Conservation (phyloP, 139 green algal genomes). For the Desmodesmus armatus region DNA sequence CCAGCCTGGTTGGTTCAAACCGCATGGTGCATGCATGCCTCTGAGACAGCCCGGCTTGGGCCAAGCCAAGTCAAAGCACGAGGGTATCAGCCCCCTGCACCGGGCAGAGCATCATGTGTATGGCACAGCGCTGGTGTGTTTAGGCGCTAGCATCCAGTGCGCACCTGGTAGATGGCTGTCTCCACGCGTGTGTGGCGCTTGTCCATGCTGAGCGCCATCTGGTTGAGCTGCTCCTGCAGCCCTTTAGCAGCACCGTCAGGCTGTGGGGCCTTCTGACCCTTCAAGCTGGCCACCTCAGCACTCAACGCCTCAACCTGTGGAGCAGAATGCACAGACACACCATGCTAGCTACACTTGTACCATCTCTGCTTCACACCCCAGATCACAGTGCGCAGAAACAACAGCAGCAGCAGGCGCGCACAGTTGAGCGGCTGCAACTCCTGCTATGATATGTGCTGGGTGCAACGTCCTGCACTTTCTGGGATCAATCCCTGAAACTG, state of each 20-base stretch:
- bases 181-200: slow-evolving; percentile 34
- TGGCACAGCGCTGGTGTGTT: neutral
- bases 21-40: neutral
- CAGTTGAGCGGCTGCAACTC: no score
- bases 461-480: no score
- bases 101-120: no score
- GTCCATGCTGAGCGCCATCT: slow-evolving; percentile 48
- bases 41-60: neutral
- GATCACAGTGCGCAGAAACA: neutral
- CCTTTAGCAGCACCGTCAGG: neutral
- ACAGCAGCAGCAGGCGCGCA: neutral
- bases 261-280: neutral
- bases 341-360: neutral
- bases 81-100: no score
- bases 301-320: neutral
- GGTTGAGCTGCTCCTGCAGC: slow-evolving; percentile 3
- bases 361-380: neutral
- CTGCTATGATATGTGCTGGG: no score
- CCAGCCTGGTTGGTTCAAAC: neutral
- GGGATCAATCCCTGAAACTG: no score
- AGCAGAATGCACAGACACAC: neutral
- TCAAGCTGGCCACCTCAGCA: neutral
- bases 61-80: neutral
- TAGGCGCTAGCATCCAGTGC: neutral
- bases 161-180: slow-evolving; percentile 27